These are phyloP conservation scores for Poa annua DNA, from an alignment of 176 grass and related monocot genomes.

Conservation along the genomic window DNA sequence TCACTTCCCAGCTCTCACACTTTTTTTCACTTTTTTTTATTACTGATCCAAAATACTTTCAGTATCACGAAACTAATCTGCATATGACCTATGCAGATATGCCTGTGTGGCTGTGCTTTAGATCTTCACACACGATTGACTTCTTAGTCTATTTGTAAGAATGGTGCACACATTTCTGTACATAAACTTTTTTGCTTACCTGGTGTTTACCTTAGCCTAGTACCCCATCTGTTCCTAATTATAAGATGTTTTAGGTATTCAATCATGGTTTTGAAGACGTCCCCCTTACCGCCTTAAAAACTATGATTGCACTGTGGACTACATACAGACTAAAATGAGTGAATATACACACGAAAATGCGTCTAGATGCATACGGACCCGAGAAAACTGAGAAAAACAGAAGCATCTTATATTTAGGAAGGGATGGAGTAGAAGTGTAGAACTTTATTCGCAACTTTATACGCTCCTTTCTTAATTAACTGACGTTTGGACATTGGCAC, in stretches of 20 bases:
- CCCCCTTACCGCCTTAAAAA: too few species aligned
- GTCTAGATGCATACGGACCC: too few species aligned
- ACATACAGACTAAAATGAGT: too few species aligned
- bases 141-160: conserved; percentile 15
- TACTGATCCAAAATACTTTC: background rate
- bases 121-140: background rate
- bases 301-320: too few species aligned
- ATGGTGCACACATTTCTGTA: background rate
- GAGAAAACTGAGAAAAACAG: too few species aligned
- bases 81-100: background rate
- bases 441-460: background rate
- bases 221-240: too few species aligned
- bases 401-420: too few species aligned
- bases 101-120: background rate
- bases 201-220: conserved; percentile 18
- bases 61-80: background rate
- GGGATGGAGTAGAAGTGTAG: background rate
- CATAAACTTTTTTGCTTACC: conserved; percentile 20
- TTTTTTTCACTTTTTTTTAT: background rate
- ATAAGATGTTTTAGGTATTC: too few species aligned
- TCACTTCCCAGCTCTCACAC: background rate
- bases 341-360: too few species aligned
- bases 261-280: too few species aligned
- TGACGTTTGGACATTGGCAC: conserved; percentile 6
- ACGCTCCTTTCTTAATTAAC: background rate